Percentiles rank a stretch among this genome's conserved stretches.
phyloP scores from a whole-genome alignment of 371 early-diverging fungal genomes.

The Rhizopus microsporus region DNA sequence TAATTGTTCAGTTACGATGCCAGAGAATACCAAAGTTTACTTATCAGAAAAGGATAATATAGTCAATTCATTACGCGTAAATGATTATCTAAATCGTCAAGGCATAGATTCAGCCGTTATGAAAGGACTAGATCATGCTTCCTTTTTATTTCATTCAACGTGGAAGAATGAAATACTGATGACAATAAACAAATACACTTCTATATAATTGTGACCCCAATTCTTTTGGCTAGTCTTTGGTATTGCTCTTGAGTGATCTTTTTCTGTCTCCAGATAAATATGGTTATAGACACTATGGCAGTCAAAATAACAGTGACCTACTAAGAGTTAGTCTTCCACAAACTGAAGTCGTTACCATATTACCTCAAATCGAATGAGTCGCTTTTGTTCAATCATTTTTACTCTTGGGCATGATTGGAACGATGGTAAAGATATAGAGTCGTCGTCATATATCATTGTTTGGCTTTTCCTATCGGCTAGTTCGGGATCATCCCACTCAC shows the following conservation, averaged over 20 bases:
- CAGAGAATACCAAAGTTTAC: constrained; percentile 38
- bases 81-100: constrained; percentile 47
- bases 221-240: constrained; percentile 41
- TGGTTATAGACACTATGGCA: constrained; percentile 30
- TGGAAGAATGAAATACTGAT: constrained; percentile 46
- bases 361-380: constrained; percentile 45
- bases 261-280: constrained; percentile 47
- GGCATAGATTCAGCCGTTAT: constrained; percentile 47
- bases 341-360: neutral
- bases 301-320: constrained; percentile 36
- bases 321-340: neutral
- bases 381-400: constrained; percentile 34
- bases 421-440: constrained; percentile 42
- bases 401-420: constrained; percentile 46
- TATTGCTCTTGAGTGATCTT: constrained; percentile 46
- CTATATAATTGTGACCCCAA: constrained; percentile 36
- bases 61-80: constrained; percentile 47
- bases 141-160: constrained; percentile 43
- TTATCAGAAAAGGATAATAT: constrained; percentile 56
- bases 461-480: constrained; percentile 35
- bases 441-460: constrained; percentile 34
- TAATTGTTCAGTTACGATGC: constrained; percentile 26
- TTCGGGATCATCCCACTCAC: constrained; percentile 49
- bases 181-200: constrained; percentile 23
- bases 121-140: constrained; percentile 57